These are phyloP conservation scores for Neurospora pannonica DNA, from an alignment of 495 filamentous ascomycete genomes.

Conservation along the genomic window DNA sequence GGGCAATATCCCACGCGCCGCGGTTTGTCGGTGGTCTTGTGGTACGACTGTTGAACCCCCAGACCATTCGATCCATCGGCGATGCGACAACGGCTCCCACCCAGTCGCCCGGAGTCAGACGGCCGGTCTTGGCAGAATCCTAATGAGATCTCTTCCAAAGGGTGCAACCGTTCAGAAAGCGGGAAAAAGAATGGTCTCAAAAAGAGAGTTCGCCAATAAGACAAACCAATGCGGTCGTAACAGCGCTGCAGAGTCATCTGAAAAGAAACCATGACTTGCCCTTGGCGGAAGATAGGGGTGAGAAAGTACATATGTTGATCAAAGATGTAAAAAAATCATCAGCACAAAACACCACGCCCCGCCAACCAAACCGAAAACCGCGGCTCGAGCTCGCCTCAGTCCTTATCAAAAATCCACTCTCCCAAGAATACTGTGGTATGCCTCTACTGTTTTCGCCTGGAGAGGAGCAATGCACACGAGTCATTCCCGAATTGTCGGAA, in stretches of 20 bases:
- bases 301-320: background rate
- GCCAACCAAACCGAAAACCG: slow-evolving; percentile 26
- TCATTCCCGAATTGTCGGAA: background rate
- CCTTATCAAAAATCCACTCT: slow-evolving; percentile 3
- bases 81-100: background rate
- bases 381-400: slow-evolving; percentile 27
- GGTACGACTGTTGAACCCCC: background rate
- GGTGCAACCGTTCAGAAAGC: background rate
- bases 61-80: background rate
- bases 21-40: background rate
- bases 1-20: background rate
- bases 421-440: background rate
- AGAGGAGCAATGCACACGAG: background rate
- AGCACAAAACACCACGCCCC: slow-evolving; percentile 24
- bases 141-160: background rate
- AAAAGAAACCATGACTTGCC: background rate
- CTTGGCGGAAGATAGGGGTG: background rate
- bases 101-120: background rate
- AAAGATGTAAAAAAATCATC: slow-evolving; percentile 35
- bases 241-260: background rate
- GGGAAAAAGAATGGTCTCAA: background rate
- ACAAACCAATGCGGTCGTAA: background rate
- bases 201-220: background rate
- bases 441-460: background rate
- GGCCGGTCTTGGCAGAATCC: background rate